Conservation (phyloP, 345 rosid species). For the Rhizophora apiculata region DNA sequence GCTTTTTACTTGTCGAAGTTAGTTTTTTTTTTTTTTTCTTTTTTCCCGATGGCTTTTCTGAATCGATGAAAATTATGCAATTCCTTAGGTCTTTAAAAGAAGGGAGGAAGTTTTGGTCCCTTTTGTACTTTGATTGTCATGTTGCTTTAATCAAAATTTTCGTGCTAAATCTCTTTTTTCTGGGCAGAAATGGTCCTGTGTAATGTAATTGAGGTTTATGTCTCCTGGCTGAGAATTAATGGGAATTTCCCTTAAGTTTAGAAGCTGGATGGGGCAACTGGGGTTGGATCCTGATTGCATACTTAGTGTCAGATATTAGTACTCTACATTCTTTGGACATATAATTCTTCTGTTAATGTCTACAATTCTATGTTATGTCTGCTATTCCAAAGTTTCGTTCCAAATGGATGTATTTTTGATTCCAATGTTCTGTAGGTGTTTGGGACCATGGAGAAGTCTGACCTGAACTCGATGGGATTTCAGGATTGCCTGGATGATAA, state of each 20-base stretch:
- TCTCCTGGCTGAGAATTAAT: neutral
- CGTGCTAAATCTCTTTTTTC: too few species aligned
- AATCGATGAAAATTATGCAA: neutral
- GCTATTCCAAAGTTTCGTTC: neutral
- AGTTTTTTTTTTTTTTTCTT: neutral
- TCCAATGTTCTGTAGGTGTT: conserved; percentile 8
- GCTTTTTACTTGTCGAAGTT: neutral
- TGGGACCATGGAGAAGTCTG: conserved; percentile 24
- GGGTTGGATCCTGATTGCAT: neutral
- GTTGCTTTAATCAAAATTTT: neutral
- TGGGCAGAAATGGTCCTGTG: neutral
- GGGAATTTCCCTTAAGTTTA: too few species aligned
- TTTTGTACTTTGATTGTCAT: neutral
- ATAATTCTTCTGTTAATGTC: neutral
- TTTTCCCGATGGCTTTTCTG: too few species aligned
- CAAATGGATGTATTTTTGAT: neutral
- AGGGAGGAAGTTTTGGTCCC: conserved; percentile 3
- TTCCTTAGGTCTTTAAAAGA: neutral
- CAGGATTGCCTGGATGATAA: conserved; percentile 44
- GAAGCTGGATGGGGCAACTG: neutral
- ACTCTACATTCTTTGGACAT: neutral
- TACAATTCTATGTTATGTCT: neutral
- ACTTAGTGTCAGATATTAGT: neutral
- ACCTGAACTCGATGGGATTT: conserved; percentile 21
- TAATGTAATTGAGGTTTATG: neutral